Evolutionary conservation across 768 basidiomycete species (phyloP).

Genomic region (Cubamyces lactineus): DNA sequence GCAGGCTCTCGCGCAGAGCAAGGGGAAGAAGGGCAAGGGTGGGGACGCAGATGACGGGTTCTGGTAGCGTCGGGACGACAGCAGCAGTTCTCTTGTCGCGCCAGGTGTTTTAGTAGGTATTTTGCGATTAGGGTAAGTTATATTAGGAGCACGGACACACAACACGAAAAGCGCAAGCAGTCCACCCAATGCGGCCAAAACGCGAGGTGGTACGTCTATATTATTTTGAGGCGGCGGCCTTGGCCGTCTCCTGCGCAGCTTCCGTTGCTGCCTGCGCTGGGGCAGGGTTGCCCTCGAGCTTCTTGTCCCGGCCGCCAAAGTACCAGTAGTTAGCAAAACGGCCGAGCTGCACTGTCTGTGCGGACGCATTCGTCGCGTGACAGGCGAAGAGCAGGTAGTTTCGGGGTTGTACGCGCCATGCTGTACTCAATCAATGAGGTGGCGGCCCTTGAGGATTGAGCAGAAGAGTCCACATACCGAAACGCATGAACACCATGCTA

Average conservation of each 20-base stretch:
- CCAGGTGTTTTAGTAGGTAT: constrained; percentile 1
- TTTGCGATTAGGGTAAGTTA: constrained; percentile 16
- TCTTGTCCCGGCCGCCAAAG: constrained; percentile 82
- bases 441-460: neutral
- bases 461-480: constrained; percentile 53
- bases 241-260: constrained; percentile 46
- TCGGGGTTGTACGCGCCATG: constrained; percentile 94
- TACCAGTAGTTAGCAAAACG: constrained; percentile 94
- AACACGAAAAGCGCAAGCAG: constrained; percentile 1
- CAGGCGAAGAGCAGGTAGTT: constrained; percentile 96
- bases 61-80: constrained; percentile 50
- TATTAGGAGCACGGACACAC: constrained; percentile 4
- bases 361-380: constrained; percentile 88
- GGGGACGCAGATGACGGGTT: constrained; percentile 75
- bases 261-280: constrained; percentile 52
- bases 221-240: constrained; percentile 33
- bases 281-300: constrained; percentile 33
- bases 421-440: constrained; percentile 41
- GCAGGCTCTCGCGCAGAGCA: constrained; percentile 81
- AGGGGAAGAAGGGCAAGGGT: constrained; percentile 68
- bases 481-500: constrained; percentile 90
- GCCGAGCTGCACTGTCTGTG: constrained; percentile 80
- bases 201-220: neutral
- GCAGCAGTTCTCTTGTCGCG: neutral
- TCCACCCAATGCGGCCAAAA: neutral